Base-by-base conservation (phyloP, 2,329 filamentous ascomycete genomes). In the Fonsecaea erecta region DNA sequence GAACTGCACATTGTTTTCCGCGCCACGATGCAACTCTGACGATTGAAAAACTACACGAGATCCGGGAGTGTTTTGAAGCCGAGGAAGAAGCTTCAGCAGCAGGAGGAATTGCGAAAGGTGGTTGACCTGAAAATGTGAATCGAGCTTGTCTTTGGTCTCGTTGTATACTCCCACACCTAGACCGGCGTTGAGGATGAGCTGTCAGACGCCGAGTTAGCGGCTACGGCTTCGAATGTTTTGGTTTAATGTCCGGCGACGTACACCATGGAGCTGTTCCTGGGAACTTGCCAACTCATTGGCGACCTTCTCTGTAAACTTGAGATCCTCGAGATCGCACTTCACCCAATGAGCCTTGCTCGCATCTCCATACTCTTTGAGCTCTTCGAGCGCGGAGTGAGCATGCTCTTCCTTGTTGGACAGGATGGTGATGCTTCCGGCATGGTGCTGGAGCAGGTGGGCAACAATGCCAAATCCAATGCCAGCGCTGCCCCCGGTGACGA, bases 391-490 rank as follows among this genome's bases (percentile, higher is more conserved):
- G 63, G 82, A 78, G 18, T 76, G 70, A n/a, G 80, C 76, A 70
- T 84, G 81, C 24, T 83, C 74, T 68, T 81, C 79, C 53, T 83
- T 83, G 65, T 80, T 81, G 18, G 80, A 80, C 3, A 85, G 75
- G 2, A 84, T 75, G 64, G 82, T 82, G 53, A 84, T 77, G 63
- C 78, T 81, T 3, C 74, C 72, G 1, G 79, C 75, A 52, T 80
- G 81, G 71, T 83, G 81, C 69, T 84, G 79, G 2, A 85, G 78
- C n/a, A 84, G 73, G 66, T 85, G 83, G 7, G 82, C 81, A 30
- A 79, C 77, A 52, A 84, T 84, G 26, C 82, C 82, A 64, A 79
- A 84, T 16, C 82, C 82, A 34, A 83, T 83, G 21, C 81, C 81
- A n/a, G 80, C 78, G 21, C 77, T 80, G 24, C 81, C 81, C n/a